These are phyloP conservation scores for Kluyveromyces aestuarii DNA, from an alignment of 805 yeast genomes.

Conservation along the genomic window DNA sequence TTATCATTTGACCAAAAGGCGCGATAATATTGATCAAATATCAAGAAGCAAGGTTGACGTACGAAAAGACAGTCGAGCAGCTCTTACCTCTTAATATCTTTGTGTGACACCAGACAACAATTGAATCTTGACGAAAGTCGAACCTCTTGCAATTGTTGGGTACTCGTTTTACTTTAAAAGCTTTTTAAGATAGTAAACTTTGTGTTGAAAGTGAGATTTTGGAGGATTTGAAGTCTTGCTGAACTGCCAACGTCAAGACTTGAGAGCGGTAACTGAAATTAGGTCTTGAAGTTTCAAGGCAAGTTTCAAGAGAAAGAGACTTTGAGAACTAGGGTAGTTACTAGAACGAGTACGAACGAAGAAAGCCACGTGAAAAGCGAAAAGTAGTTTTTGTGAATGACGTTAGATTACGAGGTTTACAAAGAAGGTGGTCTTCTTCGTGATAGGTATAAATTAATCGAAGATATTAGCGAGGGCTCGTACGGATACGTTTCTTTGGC, in stretches of 20 bases:
- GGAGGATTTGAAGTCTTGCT: not conserved
- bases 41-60: not conserved
- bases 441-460: constrained; percentile 55
- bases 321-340: not conserved
- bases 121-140: not conserved
- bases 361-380: not conserved
- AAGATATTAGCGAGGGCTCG: constrained; percentile 82
- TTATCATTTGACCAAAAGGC: not conserved
- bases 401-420: constrained; percentile 31
- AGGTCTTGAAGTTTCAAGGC: not conserved
- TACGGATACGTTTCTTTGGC: constrained; percentile 89
- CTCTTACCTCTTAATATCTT: not conserved
- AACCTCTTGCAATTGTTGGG: not conserved
- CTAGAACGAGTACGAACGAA: not conserved
- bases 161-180: not conserved
- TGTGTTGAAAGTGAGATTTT: not conserved
- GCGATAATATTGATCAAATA: not conserved
- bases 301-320: not conserved
- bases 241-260: not conserved
- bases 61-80: not conserved
- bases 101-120: not conserved
- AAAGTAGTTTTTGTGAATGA: constrained; percentile 7
- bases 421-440: constrained; percentile 45
- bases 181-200: not conserved
- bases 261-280: not conserved